These are phyloP conservation scores for Acorus calamus DNA, from an alignment of 106 monocot species.

Conservation along the genomic window DNA sequence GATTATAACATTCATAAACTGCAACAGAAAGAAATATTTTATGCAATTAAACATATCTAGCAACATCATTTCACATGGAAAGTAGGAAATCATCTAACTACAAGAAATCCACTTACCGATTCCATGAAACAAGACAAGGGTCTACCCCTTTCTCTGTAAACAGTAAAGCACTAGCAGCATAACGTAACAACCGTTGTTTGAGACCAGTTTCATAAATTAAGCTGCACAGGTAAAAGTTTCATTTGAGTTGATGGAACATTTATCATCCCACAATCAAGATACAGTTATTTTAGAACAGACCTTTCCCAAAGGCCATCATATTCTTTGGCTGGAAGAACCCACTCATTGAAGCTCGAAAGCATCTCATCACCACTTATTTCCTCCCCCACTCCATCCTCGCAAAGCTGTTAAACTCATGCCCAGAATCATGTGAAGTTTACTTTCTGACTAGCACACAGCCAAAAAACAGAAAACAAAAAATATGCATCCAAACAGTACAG, in stretches of 20 bases:
- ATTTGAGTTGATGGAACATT: constrained; percentile 1
- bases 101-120: constrained; percentile 43
- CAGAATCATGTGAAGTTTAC: neutral
- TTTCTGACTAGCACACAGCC: neutral
- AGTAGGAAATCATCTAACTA: neutral
- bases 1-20: too few relatives aligned
- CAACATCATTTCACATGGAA: too few relatives aligned
- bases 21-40: too few relatives aligned
- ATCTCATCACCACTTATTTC: constrained; percentile 75
- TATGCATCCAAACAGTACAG: neutral
- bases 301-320: constrained; percentile 99
- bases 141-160: constrained; percentile 91
- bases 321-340: constrained; percentile 83
- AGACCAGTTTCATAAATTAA: constrained; percentile 96
- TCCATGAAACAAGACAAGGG: constrained; percentile 98
- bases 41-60: too few relatives aligned
- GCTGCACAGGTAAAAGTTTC: constrained; percentile 40
- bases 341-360: constrained; percentile 92
- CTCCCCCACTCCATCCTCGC: constrained; percentile 94
- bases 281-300: constrained; percentile 21
- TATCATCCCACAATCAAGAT: neutral
- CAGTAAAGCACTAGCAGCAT: constrained; percentile 94
- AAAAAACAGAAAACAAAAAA: neutral
- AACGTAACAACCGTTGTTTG: constrained; percentile 78
- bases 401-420: constrained; percentile 40